Evolutionary conservation across 768 basidiomycete species (phyloP).

Genomic region (Boletus rubescentipes): DNA sequence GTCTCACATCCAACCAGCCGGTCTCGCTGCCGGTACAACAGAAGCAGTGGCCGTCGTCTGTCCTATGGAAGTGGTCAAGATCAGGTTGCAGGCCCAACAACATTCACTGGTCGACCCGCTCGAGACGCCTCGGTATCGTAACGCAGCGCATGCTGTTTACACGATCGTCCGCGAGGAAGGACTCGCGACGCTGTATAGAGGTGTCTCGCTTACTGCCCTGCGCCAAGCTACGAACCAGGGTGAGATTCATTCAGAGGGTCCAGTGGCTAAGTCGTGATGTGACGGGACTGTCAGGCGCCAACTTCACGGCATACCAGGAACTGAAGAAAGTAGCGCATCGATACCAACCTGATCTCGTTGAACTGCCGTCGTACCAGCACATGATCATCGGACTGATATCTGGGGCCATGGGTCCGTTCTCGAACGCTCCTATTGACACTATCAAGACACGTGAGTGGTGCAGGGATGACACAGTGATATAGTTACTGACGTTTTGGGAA

Average conservation of each 20-base stretch:
- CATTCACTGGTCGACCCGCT: constrained; percentile 96
- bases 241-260: constrained; percentile 23
- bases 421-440: constrained; percentile 93
- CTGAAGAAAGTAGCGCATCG: constrained; percentile 81
- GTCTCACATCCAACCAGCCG: constrained; percentile 54
- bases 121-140: constrained; percentile 90
- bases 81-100: constrained; percentile 94
- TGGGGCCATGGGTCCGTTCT: constrained; percentile 98
- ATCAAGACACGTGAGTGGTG: constrained; percentile 82
- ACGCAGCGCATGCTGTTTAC: constrained; percentile 95
- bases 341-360: constrained; percentile 72
- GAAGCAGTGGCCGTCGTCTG: constrained; percentile 95
- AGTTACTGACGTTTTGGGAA: constrained; percentile 5
- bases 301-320: constrained; percentile 98
- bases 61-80: constrained; percentile 99
- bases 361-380: constrained; percentile 93
- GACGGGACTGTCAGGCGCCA: constrained; percentile 61
- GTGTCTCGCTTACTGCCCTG: constrained; percentile 89
- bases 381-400: constrained; percentile 94
- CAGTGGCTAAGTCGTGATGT: not conserved
- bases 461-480: not conserved
- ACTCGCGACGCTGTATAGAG: constrained; percentile 78
- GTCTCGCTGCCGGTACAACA: constrained; percentile 91
- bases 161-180: constrained; percentile 95
- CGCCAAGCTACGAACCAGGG: constrained; percentile 99